Evolutionary conservation across 192 early-diverging fungal genomes (phyloP).

Genomic region (Phlyctochytrium bullatum): DNA sequence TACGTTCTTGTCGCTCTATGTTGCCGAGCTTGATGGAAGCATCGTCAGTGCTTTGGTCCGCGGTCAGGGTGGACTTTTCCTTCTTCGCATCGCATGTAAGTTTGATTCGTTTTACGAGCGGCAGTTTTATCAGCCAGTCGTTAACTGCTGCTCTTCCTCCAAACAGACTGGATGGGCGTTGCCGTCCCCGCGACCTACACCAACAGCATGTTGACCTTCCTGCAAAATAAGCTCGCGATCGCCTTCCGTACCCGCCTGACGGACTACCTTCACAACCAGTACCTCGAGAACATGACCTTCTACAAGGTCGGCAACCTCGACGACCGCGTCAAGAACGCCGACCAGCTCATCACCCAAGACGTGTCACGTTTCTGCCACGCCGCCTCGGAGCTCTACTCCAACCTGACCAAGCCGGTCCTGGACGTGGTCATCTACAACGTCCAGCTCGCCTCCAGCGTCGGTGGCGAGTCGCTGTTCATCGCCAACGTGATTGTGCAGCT

Average conservation of each 20-base stretch:
- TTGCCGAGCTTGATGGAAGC: conserved; percentile 83
- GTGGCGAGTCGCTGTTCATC: conserved; percentile 79
- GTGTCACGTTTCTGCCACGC: conserved; percentile 87
- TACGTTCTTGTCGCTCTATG: conserved; percentile 86
- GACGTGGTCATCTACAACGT: conserved; percentile 92
- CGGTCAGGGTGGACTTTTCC: conserved; percentile 76
- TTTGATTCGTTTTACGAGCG: not conserved
- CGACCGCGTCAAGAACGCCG: conserved; percentile 50
- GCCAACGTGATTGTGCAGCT: conserved; percentile 75
- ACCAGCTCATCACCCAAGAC: conserved; percentile 83
- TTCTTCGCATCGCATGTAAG: conserved; percentile 68
- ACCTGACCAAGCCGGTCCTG: conserved; percentile 91
- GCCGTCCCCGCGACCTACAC: conserved; percentile 96
- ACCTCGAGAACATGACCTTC: conserved; percentile 87
- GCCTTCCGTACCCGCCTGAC: conserved; percentile 67
- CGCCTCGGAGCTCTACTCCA: conserved; percentile 80
- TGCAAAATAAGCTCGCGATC: conserved; percentile 55
- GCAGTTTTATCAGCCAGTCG: not conserved
- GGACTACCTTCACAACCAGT: conserved; percentile 80
- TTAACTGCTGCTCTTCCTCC: not conserved
- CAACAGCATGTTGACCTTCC: conserved; percentile 77
- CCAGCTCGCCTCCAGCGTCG: conserved; percentile 82
- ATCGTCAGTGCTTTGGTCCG: conserved; percentile 78
- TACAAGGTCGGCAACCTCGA: conserved; percentile 93
- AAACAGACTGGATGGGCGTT: conserved; percentile 79